Conservation (phyloP, 306 rosid genomes). For the Prunus armeniaca region DNA sequence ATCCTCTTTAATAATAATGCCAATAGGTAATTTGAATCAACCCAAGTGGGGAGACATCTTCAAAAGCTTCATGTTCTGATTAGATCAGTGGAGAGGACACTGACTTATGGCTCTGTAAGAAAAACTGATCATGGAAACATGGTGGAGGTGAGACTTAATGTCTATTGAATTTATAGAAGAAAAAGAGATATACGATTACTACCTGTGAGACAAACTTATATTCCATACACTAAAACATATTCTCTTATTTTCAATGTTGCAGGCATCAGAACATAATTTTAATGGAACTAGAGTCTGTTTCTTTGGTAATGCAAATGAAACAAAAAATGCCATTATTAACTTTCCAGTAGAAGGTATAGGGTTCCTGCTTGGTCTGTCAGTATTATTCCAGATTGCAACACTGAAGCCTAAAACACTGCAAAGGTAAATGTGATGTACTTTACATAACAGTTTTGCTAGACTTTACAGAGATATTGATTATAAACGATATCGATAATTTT, state of each 20-base stretch:
- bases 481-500: background rate
- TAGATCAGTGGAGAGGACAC: slow-evolving; percentile 14
- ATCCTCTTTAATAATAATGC: background rate
- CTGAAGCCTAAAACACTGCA: slow-evolving; percentile 43
- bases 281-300: slow-evolving; percentile 27
- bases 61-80: slow-evolving; percentile 24
- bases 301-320: slow-evolving; percentile 21
- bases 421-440: slow-evolving; percentile 10
- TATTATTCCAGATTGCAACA: slow-evolving; percentile 22
- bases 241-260: background rate
- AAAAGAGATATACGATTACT: too few species aligned
- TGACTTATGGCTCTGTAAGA: slow-evolving; percentile 6
- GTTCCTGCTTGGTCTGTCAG: slow-evolving; percentile 42
- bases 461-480: background rate
- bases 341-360: slow-evolving; percentile 1
- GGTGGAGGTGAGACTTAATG: slow-evolving; percentile 1
- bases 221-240: background rate
- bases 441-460: background rate
- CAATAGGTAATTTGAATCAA: slow-evolving; percentile 30
- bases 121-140: background rate
- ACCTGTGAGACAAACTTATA: background rate
- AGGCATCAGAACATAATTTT: background rate
- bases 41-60: slow-evolving; percentile 47
- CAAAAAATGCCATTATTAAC: slow-evolving; percentile 6
- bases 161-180: background rate